phyloP scores from a whole-genome alignment of 2,329 filamentous ascomycete species.

The Fusarium oligoseptatum region DNA sequence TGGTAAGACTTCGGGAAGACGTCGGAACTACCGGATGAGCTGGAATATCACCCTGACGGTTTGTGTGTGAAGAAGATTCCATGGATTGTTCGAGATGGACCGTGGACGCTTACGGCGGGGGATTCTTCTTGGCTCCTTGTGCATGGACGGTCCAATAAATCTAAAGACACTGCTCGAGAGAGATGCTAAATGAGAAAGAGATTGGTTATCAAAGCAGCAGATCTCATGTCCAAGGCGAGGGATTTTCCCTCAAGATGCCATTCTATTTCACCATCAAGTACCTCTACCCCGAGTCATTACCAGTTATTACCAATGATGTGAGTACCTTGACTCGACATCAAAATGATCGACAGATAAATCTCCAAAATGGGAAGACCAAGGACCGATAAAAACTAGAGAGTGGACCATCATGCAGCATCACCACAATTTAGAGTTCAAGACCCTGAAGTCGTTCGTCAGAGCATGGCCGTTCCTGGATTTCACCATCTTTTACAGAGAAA shows the following conservation, averaged over 20 bases:
- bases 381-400: conserved; percentile 1
- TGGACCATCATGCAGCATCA: background rate
- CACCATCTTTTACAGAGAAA: background rate
- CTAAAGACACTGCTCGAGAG: background rate
- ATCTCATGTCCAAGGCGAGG: background rate
- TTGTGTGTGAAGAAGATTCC: background rate
- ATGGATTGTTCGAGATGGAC: background rate
- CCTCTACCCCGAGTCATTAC: background rate
- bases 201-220: background rate
- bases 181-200: background rate
- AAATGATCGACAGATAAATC: background rate
- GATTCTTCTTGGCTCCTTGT: background rate
- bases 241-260: background rate
- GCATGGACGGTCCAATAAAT: background rate
- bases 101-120: background rate
- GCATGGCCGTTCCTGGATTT: background rate
- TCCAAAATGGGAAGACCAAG: background rate
- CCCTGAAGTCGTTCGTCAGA: background rate
- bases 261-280: background rate
- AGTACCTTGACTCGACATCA: background rate
- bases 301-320: conserved; percentile 1
- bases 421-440: conserved; percentile 2
- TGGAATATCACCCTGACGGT: background rate
- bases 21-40: background rate
- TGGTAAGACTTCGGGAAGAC: background rate